These are phyloP conservation scores for Talaromyces thailandensis DNA, from an alignment of 495 filamentous ascomycete species.

Conservation along the genomic window DNA sequence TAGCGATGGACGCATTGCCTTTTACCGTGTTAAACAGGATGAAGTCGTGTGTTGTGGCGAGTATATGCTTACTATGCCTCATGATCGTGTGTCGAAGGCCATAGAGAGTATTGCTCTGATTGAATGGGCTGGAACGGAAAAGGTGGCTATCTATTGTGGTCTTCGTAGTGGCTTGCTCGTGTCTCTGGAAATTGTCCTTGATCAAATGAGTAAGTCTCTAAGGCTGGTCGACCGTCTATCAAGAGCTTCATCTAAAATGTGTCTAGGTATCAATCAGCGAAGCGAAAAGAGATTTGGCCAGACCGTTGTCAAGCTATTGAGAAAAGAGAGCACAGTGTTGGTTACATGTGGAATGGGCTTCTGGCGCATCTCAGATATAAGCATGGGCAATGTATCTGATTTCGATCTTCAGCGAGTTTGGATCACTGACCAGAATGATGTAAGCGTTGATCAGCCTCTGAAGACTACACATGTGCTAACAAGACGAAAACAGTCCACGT, in stretches of 20 bases:
- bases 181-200: constrained; percentile 20
- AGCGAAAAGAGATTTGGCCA: constrained; percentile 21
- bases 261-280: constrained; percentile 22
- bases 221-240: background rate
- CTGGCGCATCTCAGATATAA: constrained; percentile 26
- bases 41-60: constrained; percentile 14
- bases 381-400: constrained; percentile 12
- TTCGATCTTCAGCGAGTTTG: constrained; percentile 27
- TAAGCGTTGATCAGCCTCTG: constrained; percentile 14
- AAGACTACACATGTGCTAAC: background rate
- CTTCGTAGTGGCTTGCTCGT: constrained; percentile 35
- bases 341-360: constrained; percentile 32
- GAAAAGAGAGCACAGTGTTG: constrained; percentile 18
- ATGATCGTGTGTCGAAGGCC: constrained; percentile 25
- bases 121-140: constrained; percentile 4
- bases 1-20: constrained; percentile 22
- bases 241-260: background rate
- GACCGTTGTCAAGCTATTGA: constrained; percentile 28
- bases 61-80: constrained; percentile 9
- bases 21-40: constrained; percentile 19
- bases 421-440: constrained; percentile 37
- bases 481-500: constrained; percentile 24
- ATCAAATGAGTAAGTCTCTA: constrained; percentile 19
- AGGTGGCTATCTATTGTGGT: constrained; percentile 28
- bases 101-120: constrained; percentile 30